Conservation (phyloP, 331 rosid genomes). For the Cydonia oblonga region DNA sequence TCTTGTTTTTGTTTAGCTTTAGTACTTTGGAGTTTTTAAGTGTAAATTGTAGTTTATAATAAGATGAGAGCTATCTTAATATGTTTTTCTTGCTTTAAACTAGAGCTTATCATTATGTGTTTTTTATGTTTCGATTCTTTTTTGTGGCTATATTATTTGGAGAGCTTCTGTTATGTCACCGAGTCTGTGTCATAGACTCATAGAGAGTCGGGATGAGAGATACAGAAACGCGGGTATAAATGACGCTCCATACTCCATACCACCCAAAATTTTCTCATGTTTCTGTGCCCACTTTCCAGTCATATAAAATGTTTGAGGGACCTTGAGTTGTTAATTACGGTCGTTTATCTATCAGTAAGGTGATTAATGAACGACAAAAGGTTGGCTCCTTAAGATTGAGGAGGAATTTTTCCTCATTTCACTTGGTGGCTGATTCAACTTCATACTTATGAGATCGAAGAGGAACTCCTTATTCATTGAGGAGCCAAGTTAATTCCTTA, state of each 20-base stretch:
- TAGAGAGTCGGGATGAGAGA: not conserved
- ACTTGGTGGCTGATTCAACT: too few species aligned
- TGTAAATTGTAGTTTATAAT: slow-evolving; percentile 12
- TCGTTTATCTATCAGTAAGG: not conserved
- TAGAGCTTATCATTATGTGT: too few species aligned
- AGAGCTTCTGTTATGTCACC: not conserved
- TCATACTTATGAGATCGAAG: too few species aligned
- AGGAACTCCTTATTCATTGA: too few species aligned
- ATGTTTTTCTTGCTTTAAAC: not conserved
- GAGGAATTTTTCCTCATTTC: too few species aligned
- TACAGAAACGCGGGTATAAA: too few species aligned
- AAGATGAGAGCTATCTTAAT: not conserved
- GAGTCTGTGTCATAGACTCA: too few species aligned
- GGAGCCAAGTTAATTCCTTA: too few species aligned
- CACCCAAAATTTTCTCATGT: too few species aligned
- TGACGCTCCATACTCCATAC: too few species aligned
- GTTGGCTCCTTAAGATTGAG: too few species aligned
- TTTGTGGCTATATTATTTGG: not conserved
- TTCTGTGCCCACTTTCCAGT: too few species aligned
- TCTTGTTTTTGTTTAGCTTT: not conserved
- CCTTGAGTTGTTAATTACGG: not conserved
- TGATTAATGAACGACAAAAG: not conserved
- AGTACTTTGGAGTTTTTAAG: not conserved
- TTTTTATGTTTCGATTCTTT: not conserved
- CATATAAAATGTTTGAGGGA: not conserved